Conservation (phyloP, 176 grass and related monocot species). For the Oryza punctata region DNA sequence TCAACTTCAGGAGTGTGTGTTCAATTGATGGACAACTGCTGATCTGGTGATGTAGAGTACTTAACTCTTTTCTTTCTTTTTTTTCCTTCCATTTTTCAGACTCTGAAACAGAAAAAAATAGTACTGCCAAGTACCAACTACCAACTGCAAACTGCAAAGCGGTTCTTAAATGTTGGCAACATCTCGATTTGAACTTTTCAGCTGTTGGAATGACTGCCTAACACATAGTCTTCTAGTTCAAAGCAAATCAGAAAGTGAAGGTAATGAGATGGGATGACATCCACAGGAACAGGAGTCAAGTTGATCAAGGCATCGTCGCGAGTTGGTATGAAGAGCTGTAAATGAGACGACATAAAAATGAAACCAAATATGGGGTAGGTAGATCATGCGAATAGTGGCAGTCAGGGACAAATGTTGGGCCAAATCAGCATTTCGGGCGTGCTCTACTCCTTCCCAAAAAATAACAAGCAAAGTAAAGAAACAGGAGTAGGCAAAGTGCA, state of each 20-base stretch:
- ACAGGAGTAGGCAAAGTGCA: conserved; percentile 19
- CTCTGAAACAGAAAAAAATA: neutral
- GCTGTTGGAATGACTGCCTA: conserved; percentile 39
- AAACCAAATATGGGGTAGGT: conserved; percentile 17
- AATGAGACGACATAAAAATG: conserved; percentile 3
- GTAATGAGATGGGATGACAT: neutral
- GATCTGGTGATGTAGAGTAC: conserved; percentile 32
- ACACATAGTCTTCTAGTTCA: conserved; percentile 29
- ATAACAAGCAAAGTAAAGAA: neutral
- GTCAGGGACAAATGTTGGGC: neutral
- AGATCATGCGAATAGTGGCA: conserved; percentile 5
- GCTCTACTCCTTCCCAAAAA: neutral
- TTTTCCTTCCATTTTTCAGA: conserved; percentile 19
- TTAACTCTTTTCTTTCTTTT: neutral
- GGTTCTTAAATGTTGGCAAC: conserved; percentile 16
- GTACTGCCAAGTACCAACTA: neutral
- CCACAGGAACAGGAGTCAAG: neutral
- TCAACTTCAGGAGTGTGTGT: conserved; percentile 5
- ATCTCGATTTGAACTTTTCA: conserved; percentile 24
- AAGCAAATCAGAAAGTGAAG: neutral
- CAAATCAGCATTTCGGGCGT: conserved; percentile 41
- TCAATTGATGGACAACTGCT: conserved; percentile 13
- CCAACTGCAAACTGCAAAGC: conserved; percentile 50
- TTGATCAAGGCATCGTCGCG: neutral
- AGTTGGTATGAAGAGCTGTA: conserved; percentile 12